Percentiles rank a stretch among this genome's conserved stretches.
phyloP scores from a whole-genome alignment of 225 moss, liverwort and hornwort species.

The Ulota crispa region DNA sequence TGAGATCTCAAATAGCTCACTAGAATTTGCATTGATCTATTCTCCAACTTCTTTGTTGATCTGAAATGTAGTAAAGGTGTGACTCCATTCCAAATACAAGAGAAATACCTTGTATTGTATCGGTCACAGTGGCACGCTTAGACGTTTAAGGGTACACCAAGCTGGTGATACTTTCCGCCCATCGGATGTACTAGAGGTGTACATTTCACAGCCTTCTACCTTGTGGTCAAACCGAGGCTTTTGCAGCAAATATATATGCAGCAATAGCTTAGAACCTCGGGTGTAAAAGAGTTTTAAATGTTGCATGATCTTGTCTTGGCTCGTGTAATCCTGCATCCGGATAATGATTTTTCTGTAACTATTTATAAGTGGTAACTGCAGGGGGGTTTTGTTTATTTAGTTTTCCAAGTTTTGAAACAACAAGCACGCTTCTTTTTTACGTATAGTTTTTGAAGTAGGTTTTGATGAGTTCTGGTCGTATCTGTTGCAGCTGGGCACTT shows the following conservation, averaged over 20 bases:
- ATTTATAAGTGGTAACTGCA: not conserved
- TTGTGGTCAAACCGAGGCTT: not conserved
- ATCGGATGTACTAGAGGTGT: not conserved
- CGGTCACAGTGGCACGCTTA: too few species aligned
- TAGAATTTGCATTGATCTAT: too few species aligned
- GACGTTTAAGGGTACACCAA: not conserved
- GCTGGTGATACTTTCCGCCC: not conserved
- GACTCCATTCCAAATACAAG: too few species aligned
- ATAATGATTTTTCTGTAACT: not conserved
- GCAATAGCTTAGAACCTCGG: not conserved
- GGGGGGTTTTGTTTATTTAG: not conserved
- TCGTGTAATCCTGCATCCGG: not conserved
- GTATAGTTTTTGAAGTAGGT: not conserved
- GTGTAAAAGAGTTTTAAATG: not conserved
- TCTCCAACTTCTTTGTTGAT: too few species aligned
- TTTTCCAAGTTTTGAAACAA: not conserved
- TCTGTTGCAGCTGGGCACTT: constrained; percentile 67
- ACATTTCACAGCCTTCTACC: not conserved
- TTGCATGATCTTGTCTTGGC: not conserved
- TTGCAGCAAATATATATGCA: not conserved
- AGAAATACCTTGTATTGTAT: too few species aligned
- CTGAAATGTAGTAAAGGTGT: too few species aligned
- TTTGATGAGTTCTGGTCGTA: not conserved
- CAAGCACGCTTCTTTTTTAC: too few species aligned
- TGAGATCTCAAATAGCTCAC: too few species aligned